Conservation (phyloP, 768 basidiomycete genomes). For the Suillus subluteus region DNA sequence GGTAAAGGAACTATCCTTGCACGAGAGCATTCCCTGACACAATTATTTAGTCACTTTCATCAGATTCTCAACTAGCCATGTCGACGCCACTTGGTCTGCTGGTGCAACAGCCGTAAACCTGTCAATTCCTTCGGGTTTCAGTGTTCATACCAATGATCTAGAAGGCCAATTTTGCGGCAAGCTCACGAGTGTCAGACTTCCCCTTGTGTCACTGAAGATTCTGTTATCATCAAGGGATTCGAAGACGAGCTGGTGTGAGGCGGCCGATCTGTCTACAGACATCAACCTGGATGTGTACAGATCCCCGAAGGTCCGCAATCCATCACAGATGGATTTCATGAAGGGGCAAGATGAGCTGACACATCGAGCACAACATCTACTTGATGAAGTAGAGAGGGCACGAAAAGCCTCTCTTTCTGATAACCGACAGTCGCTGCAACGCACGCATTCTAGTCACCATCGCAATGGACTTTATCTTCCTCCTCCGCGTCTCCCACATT, state of each 20-base stretch:
- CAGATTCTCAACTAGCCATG: conserved; percentile 58
- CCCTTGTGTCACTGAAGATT: conserved; percentile 50
- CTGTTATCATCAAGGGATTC: conserved; percentile 47
- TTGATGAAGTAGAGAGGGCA: conserved; percentile 36
- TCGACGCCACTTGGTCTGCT: conserved; percentile 61
- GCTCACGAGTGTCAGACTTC: conserved; percentile 61
- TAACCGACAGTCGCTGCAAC: neutral
- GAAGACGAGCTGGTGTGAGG: conserved; percentile 67
- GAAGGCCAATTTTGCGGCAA: conserved; percentile 70
- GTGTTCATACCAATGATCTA: conserved; percentile 74
- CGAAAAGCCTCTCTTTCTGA: conserved; percentile 13
- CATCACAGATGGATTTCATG: conserved; percentile 71
- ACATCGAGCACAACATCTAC: conserved; percentile 59
- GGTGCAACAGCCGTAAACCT: conserved; percentile 58
- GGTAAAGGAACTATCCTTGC: conserved; percentile 46
- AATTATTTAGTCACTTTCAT: conserved; percentile 75
- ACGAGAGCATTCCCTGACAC: conserved; percentile 10
- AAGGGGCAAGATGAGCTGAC: conserved; percentile 71
- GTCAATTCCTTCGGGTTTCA: conserved; percentile 59
- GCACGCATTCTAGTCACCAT: conserved; percentile 31
- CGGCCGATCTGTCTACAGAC: conserved; percentile 55
- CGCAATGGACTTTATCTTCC: conserved; percentile 56
- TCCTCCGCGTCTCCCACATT: conserved; percentile 37
- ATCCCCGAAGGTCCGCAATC: conserved; percentile 51
- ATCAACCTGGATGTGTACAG: conserved; percentile 70